These are phyloP conservation scores for Colletotrichum simmondsii DNA, from an alignment of 2,329 filamentous ascomycete species.

Conservation along the genomic window DNA sequence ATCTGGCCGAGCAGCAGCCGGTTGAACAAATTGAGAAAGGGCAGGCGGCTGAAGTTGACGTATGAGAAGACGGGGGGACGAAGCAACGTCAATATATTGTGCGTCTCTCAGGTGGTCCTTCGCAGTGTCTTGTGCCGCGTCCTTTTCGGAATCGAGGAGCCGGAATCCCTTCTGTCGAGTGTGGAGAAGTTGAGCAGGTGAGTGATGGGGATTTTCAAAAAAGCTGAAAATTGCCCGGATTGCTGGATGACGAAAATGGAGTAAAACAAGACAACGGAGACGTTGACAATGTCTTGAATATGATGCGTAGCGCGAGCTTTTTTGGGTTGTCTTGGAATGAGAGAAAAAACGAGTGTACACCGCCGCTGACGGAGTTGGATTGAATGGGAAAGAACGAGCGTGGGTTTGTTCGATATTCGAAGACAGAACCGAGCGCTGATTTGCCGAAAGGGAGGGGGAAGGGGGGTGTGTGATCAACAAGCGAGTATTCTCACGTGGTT, in stretches of 20 bases:
- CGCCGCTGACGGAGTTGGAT: constrained; percentile 25
- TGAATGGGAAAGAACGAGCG: constrained; percentile 26
- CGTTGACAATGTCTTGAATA: constrained; percentile 1
- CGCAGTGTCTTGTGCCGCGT: constrained; percentile 30
- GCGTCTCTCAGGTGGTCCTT: constrained; percentile 23
- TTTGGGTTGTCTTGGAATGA: constrained; percentile 7
- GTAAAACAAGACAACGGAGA: constrained; percentile 18
- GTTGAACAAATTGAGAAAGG: constrained; percentile 3
- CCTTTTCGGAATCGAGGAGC: constrained; percentile 29
- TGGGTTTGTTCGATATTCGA: constrained; percentile 9
- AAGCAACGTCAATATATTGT: constrained; percentile 33
- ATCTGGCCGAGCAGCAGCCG: constrained; percentile 27
- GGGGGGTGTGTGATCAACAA: constrained; percentile 9
- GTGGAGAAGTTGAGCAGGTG: constrained; percentile 1
- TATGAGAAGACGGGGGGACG: constrained; percentile 11
- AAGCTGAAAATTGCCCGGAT: background rate
- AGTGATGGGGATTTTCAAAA: background rate
- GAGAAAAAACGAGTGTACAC: constrained; percentile 23
- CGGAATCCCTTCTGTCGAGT: constrained; percentile 16
- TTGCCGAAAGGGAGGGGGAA: background rate
- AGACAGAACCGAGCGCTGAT: background rate
- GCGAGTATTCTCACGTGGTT: constrained; percentile 15
- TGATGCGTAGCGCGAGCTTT: background rate
- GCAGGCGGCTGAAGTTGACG: constrained; percentile 13
- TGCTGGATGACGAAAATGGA: constrained; percentile 14